Evolutionary conservation across 2,329 filamentous ascomycete genomes (phyloP), one percentile per base, ranked within the genome.

Genomic region (Hypoxylon sp.): DNA sequence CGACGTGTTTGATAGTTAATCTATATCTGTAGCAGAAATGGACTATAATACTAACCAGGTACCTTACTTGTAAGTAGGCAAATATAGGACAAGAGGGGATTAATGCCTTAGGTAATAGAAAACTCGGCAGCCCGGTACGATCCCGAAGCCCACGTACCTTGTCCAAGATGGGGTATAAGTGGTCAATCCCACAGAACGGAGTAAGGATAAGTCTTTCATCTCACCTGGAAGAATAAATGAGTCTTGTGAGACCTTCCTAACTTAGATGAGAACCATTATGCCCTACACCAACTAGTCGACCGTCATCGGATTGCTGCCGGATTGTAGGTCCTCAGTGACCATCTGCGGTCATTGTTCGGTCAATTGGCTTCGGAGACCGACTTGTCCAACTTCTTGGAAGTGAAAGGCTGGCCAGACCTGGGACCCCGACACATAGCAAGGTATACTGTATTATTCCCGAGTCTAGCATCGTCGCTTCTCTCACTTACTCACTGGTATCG

Each of bases 171-270:
- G 29, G 45, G 29, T 23, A n/a, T n/a, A n/a, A n/a, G n/a, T n/a
- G n/a, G 56, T 52, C 23, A 21, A 62, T 32, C 45, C 29, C 48
- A 11, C 12, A 46, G 30, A 59, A 34, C 19, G 30, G 30, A 47
- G 41, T 61, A 27, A 47, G 48, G 37, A 39, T 58, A 51, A n/a
- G 11, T 11, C 30, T 8, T 45, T 53, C 51, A 34, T 32, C 48
- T 21, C 7, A 54, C 56, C 21, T 47, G 19, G 21, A 23, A 25
- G 11, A 54, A 34, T 47, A 60, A 21, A 48, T 47, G 59, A 53
- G 21, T 47, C 19, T 23, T 53, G 64, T 65, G 58, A 62, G 61
- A 69, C 64, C 64, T 68, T 67, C 64, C 64, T 65, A 65, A 63
- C 51, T 23, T 14, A 63, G 65, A 45, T 21, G 25, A 47, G 30